Base-by-base conservation (phyloP, 2,329 filamentous ascomycete genomes). In the Lecanicillium sp. region DNA sequence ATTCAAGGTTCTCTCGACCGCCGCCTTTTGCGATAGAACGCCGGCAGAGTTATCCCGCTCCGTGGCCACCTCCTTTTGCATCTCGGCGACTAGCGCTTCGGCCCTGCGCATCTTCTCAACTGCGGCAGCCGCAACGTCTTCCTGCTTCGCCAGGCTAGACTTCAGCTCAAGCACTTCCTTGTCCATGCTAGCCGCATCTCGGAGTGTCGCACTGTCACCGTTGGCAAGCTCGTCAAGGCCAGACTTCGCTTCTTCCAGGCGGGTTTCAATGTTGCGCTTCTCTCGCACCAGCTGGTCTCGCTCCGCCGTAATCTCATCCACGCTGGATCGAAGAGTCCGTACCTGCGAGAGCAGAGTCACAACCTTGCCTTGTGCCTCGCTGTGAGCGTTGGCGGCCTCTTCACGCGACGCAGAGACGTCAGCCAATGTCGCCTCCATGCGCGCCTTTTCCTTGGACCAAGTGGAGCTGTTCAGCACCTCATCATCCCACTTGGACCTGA, bases 101-200 rank as follows among this genome's bases (percentile, higher is more conserved):
- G 92, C 87, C 17, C 90, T 81, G 40, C 90, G 79, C 92, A 98
- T 98, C 71, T 97, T 97, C 53, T 92, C 90, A 29, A 97, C 83
- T 0, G 90, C 90, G 4, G 92, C 90, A 1, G 84, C 78, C 10
- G 88, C 86, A 42, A 97, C 81, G 56, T 98, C 90, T 62, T 97
- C 87, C 54, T 96, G 87, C 54, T 95, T 88, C 4, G 90, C 90
- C 25, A 97, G 74, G 47, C 74, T 81, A 9, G 87, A 84, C 65
- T 92, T 95, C 47, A 98, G 76, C 44, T 94, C 87, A 5, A 98
- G 71, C 17, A 97, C 74, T 60, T 95, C 86, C 51, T 83, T 86
- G 62, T 97, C 90, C 53, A 89, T 82, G 48, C 78, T 82, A 18
- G 92, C 92, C 8, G 88, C 89, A 55, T 94, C 88, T 38, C 90